Evolutionary conservation across 805 yeast genomes (phyloP).

Genomic region (Hanseniaspora taiwanica): DNA sequence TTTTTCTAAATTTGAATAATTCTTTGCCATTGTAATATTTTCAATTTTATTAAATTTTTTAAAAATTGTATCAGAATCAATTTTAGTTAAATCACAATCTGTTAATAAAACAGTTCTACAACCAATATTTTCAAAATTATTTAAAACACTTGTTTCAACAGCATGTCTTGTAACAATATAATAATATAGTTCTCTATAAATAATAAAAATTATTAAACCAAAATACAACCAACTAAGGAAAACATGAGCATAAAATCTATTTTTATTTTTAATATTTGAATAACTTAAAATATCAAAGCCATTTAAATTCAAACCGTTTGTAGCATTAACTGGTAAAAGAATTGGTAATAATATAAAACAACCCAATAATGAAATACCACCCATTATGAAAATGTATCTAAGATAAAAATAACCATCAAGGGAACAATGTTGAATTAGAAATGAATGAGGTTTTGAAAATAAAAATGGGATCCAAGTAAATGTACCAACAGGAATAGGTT

Average conservation of each 20-base stretch:
- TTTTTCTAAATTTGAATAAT: conserved; percentile 42
- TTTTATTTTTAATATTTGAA: conserved; percentile 47
- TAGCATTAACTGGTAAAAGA: conserved; percentile 60
- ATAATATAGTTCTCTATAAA: conserved; percentile 63
- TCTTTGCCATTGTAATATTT: conserved; percentile 50
- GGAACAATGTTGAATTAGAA: conserved; percentile 55
- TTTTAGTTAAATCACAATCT: conserved; percentile 40
- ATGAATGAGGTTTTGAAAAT: conserved; percentile 43
- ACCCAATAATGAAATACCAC: conserved; percentile 37
- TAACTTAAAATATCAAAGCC: conserved; percentile 59
- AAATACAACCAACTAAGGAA: conserved; percentile 65
- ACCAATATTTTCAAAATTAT: conserved; percentile 48
- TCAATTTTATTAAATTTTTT: conserved; percentile 50
- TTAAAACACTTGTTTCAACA: conserved; percentile 57
- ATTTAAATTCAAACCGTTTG: conserved; percentile 39
- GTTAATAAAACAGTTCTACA: conserved; percentile 64
- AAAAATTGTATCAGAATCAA: conserved; percentile 38
- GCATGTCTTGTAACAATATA: conserved; percentile 64
- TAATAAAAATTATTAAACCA: conserved; percentile 48
- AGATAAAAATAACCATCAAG: conserved; percentile 67
- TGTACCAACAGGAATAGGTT: conserved; percentile 33
- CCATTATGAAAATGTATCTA: conserved; percentile 47
- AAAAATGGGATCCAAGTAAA: conserved; percentile 44
- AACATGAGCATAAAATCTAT: conserved; percentile 61
- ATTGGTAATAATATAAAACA: conserved; percentile 52